Conservation (phyloP, 2,329 filamentous ascomycete genomes). For the Pseudocercospora fijiensis region DNA sequence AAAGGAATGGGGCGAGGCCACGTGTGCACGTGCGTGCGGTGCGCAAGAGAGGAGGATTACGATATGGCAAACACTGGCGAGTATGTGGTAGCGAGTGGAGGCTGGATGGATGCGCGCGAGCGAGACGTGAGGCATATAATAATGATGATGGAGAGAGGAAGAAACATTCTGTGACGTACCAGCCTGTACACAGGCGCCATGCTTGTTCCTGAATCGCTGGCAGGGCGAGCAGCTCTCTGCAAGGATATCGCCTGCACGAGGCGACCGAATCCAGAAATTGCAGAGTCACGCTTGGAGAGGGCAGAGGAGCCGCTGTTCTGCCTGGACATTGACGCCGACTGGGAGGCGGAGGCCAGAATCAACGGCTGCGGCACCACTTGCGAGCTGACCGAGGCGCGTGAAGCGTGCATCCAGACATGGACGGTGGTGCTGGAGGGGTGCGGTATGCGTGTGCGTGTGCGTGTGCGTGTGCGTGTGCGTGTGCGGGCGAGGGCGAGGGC, state of each 20-base stretch:
- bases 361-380: constrained; percentile 28
- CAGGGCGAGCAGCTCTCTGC: constrained; percentile 18
- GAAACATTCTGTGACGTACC: constrained; percentile 21
- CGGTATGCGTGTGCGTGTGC: too few species aligned
- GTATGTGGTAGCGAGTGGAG: not conserved
- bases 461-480: too few species aligned
- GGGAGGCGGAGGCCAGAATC: constrained; percentile 21
- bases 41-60: not conserved
- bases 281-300: constrained; percentile 25
- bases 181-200: constrained; percentile 31
- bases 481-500: too few species aligned
- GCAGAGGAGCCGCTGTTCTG: constrained; percentile 20
- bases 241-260: constrained; percentile 23
- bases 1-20: not conserved
- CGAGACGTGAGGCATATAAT: constrained; percentile 2
- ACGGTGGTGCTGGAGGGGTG: not conserved
- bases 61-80: not conserved
- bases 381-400: constrained; percentile 25
- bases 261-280: constrained; percentile 19
- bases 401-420: constrained; percentile 16
- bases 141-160: constrained; percentile 4
- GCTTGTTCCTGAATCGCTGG: constrained; percentile 17
- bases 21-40: not conserved
- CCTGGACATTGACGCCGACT: constrained; percentile 24
- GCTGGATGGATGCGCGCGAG: not conserved